phyloP scores from a whole-genome alignment of 495 filamentous ascomycete species.

The Beverwykella pulmonaria region DNA sequence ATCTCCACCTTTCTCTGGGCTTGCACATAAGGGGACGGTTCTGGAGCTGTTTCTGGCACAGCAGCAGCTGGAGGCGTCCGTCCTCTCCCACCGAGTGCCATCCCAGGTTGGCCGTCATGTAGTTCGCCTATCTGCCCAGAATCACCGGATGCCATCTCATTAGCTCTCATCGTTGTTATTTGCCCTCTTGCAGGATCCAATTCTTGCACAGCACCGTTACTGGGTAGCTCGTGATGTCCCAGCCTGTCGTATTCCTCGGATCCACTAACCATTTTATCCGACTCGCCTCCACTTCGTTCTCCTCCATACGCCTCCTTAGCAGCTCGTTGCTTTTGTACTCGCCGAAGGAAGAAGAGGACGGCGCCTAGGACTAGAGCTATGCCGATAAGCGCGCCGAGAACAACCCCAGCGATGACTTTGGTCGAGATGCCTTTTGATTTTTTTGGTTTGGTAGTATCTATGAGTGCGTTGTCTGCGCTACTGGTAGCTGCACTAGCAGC shows the following conservation, averaged over 20 bases:
- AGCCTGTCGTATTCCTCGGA: slow-evolving; percentile 18
- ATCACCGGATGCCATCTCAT: not conserved
- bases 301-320: not conserved
- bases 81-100: not conserved
- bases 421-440: not conserved
- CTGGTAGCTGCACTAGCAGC: not conserved
- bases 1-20: slow-evolving; percentile 25
- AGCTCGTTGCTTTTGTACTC: not conserved
- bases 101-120: not conserved
- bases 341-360: slow-evolving; percentile 15
- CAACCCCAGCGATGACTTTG: slow-evolving; percentile 6
- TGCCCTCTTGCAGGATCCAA: slow-evolving; percentile 21
- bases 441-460: not conserved
- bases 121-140: not conserved
- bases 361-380: slow-evolving; percentile 11
- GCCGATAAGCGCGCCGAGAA: slow-evolving; percentile 13
- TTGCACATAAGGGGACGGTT: slow-evolving; percentile 24
- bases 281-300: not conserved
- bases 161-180: slow-evolving; percentile 14
- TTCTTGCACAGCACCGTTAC: not conserved
- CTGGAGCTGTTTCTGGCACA: not conserved
- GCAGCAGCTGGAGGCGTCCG: not conserved
- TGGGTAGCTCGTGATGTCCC: slow-evolving; percentile 1
- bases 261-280: not conserved
- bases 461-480: not conserved